Evolutionary conservation across 1,139 yeast species (phyloP).

Genomic region (Suhomyces kunorum): DNA sequence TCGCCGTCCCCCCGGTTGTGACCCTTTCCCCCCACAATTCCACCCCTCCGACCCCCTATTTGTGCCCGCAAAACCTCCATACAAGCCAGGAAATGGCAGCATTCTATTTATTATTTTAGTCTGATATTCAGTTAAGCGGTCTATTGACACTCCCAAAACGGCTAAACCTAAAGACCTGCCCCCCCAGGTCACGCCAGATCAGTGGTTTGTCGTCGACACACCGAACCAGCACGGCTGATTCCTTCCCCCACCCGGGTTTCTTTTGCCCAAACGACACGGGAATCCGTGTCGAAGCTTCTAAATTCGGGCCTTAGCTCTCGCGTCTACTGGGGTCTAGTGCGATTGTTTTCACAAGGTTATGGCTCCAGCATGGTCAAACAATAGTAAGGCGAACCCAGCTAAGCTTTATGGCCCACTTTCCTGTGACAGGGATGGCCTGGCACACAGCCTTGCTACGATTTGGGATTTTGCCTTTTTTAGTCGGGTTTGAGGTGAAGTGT

Average conservation of each 20-base stretch:
- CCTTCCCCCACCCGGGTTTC: not conserved
- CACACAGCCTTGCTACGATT: not conserved
- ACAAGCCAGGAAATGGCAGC: not conserved
- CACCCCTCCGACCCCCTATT: not conserved
- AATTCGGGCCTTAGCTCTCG: not conserved
- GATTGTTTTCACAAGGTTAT: not conserved
- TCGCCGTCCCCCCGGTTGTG: too few species aligned
- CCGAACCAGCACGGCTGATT: constrained; percentile 3
- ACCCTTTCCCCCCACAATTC: not conserved
- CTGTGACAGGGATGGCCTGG: not conserved
- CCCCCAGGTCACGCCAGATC: constrained; percentile 2
- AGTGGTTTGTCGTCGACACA: not conserved
- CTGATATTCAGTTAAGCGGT: constrained; percentile 5
- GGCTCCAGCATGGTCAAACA: not conserved
- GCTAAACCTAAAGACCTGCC: constrained; percentile 6
- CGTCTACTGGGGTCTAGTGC: not conserved
- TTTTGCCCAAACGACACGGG: not conserved
- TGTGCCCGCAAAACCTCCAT: too few species aligned
- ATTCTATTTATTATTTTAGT: constrained; percentile 4
- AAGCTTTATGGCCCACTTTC: not conserved
- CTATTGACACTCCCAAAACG: constrained; percentile 5
- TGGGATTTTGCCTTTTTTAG: constrained; percentile 2
- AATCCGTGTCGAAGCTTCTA: not conserved
- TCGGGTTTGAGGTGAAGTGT: constrained; percentile 2
- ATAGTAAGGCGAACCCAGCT: not conserved